Base-by-base conservation (phyloP, 441 rosid genomes). In the Mallotus japonicus region DNA sequence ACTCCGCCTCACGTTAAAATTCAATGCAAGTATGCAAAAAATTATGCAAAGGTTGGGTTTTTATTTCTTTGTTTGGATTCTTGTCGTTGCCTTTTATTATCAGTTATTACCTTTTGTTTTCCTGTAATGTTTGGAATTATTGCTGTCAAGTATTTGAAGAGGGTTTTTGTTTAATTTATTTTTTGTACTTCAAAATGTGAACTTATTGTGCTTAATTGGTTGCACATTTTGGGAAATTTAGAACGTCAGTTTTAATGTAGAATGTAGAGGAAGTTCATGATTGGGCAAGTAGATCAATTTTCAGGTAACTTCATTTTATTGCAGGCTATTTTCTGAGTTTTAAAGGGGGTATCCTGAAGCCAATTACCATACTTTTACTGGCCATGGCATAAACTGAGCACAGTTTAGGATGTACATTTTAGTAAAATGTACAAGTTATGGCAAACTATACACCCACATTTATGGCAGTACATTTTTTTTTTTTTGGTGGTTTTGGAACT, bases 41-140 rank as follows among this genome's bases (percentile, higher is more conserved):
- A 56, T 51, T 65, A 72, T 32, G 3, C 54, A 8, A 71, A 72
- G 76, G 76, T 76, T 67, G 34, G 65, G 40, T 64, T 47, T 50
- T 53, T 3, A 46, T 54, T 7, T n/a, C 14, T 54, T 20, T 12
- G 17, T 40, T 7, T 42, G 61, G 19, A 1, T 53, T 37, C 20
- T 24, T 24, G 19, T 8, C 40, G 53, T 56, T 59, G 46, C 46
- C 46, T 42, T 42, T 8, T 42, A 5, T 15, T 24, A 28, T 28
- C 32, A 28, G 32, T 28, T 63, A 42, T 62, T 16, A 40, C 40
- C 40, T 24, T 44, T 20, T 3, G 56, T 44, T 57, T 20, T 42
- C 24, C 8, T 42, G 20, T 54, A 15, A 5, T 44, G 65, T 14
- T 28, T 28, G 32, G 32, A 28, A 40, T 69, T 40, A 0, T 69